phyloP scores from a whole-genome alignment of 106 monocot species.

The Posidonia australis region DNA sequence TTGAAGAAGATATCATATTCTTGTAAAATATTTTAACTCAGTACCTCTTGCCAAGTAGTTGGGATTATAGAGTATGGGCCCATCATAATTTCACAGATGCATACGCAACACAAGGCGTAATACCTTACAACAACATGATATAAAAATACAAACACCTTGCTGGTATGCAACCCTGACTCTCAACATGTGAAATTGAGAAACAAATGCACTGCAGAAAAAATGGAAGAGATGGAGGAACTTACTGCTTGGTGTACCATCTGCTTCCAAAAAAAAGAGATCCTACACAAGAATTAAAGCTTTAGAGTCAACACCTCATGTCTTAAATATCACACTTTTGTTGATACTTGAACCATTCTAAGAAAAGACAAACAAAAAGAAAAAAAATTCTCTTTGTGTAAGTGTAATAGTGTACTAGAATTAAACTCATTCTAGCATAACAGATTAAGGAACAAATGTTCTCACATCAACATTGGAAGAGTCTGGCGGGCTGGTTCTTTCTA shows the following conservation, averaged over 20 bases:
- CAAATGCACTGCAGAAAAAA: no score
- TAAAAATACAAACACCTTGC: background rate
- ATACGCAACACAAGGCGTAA: no score
- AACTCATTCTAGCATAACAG: background rate
- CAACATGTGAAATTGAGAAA: no score
- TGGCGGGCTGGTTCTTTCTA: conserved; percentile 7
- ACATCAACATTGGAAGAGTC: conserved; percentile 27
- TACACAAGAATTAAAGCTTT: conserved; percentile 13
- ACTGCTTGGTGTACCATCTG: conserved; percentile 34
- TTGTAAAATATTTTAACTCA: no score
- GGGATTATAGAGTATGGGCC: no score
- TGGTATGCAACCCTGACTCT: no score
- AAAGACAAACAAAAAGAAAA: background rate
- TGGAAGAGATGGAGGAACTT: background rate
- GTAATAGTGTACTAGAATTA: background rate
- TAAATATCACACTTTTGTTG: no score
- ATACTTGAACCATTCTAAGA: background rate
- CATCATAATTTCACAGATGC: no score
- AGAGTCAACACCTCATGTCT: background rate
- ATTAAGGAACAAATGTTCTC: conserved; percentile 9
- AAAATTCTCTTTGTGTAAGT: background rate
- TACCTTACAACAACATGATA: no score
- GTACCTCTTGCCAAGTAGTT: no score
- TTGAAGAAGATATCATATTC: no score
- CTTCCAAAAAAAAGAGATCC: conserved; percentile 56